These are phyloP conservation scores for Pestalotiopsis sp. DNA, from an alignment of 2,329 filamentous ascomycete genomes.

Conservation along the genomic window DNA sequence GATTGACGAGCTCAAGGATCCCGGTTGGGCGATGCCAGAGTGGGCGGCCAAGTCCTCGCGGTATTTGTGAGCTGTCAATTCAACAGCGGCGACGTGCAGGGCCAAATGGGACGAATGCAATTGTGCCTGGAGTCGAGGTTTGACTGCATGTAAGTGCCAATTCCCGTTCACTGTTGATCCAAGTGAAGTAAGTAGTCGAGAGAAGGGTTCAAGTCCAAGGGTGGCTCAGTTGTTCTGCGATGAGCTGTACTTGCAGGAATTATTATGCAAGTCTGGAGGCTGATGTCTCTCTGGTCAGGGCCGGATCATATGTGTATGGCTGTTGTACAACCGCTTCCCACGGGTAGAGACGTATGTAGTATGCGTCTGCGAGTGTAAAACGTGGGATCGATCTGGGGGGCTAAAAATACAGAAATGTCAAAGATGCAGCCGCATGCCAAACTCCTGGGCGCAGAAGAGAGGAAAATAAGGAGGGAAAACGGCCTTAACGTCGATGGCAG, in stretches of 20 bases:
- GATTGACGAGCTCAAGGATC: not conserved
- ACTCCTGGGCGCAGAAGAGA: not conserved
- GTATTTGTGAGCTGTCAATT: not conserved
- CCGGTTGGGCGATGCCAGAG: not conserved
- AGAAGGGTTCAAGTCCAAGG: not conserved
- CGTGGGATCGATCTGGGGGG: not conserved
- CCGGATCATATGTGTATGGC: not conserved
- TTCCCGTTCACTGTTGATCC: not conserved
- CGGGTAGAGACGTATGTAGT: not conserved
- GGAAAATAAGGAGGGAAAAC: not conserved
- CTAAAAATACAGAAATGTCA: not conserved
- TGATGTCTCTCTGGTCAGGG: not conserved
- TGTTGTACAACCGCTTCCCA: not conserved
- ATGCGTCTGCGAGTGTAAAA: not conserved
- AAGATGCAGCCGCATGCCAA: not conserved
- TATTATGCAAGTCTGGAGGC: not conserved
- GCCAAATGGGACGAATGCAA: not conserved
- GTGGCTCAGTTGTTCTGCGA: not conserved
- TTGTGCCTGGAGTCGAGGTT: not conserved
- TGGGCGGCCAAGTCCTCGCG: not conserved
- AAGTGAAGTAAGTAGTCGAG: not conserved
- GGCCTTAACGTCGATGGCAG: not conserved
- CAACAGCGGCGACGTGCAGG: not conserved
- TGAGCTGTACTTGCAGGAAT: not conserved
- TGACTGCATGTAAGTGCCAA: not conserved